A percentile compares a stretch with the other conserved stretches of the same genome.
These are phyloP conservation scores for Tolypocladium nubicola DNA, from an alignment of 2,329 filamentous ascomycete genomes.

Conservation along the genomic window DNA sequence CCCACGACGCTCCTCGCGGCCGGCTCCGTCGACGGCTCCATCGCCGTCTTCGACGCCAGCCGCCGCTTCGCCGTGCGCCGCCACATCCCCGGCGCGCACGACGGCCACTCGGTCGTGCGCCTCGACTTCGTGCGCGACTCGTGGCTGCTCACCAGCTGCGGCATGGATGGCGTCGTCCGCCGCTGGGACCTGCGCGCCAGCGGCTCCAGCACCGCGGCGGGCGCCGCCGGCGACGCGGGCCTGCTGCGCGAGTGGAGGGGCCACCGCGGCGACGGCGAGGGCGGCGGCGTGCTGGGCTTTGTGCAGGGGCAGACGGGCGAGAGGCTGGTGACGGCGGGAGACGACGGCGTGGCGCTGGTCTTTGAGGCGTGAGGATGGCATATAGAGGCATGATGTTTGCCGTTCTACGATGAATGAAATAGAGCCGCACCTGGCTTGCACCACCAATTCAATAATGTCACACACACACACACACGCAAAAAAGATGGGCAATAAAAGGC, in stretches of 20 bases:
- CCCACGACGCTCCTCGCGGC: slow-evolving; percentile 50
- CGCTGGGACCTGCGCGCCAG: slow-evolving; percentile 71
- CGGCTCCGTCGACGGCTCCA: slow-evolving; percentile 63
- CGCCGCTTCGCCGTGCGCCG: slow-evolving; percentile 80
- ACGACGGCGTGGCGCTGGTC: slow-evolving; percentile 64
- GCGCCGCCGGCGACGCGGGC: slow-evolving; percentile 43
- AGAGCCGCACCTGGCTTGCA: neutral
- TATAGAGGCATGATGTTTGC: neutral
- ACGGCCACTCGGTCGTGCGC: slow-evolving; percentile 84
- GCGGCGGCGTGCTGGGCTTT: slow-evolving; percentile 83
- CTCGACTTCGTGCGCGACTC: slow-evolving; percentile 66
- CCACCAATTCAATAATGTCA: neutral
- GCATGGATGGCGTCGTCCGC: slow-evolving; percentile 84
- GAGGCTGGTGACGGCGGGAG: slow-evolving; percentile 77
- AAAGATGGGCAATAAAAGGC: neutral
- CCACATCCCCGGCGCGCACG: slow-evolving; percentile 73
- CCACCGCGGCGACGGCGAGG: slow-evolving; percentile 73
- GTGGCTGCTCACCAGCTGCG: slow-evolving; percentile 75
- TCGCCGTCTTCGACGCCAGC: slow-evolving; percentile 78
- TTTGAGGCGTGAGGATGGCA: slow-evolving; percentile 42
- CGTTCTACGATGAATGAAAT: neutral
- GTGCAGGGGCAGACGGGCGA: slow-evolving; percentile 69
- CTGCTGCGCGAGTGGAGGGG: slow-evolving; percentile 83
- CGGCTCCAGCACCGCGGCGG: slow-evolving; percentile 12
- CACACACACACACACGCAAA: neutral